phyloP scores from a whole-genome alignment of 2,329 filamentous ascomycete genomes.

The Aspergillus tamarii region DNA sequence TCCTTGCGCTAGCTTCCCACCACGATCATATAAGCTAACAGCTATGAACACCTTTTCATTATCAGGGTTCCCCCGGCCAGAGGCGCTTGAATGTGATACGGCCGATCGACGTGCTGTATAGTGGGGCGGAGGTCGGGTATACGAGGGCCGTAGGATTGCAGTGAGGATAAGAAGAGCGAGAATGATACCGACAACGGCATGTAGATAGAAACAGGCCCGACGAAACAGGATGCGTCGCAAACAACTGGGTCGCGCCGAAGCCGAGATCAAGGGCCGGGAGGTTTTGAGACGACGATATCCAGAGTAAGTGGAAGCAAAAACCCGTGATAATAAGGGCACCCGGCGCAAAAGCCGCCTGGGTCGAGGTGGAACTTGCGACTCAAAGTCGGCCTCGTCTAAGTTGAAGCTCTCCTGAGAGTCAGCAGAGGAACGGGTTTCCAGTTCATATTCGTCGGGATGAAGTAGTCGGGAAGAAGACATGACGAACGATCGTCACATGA shows the following conservation, averaged over 20 bases:
- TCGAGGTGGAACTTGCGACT: slow-evolving; percentile 38
- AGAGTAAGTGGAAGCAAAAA: slow-evolving; percentile 32
- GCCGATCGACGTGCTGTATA: slow-evolving; percentile 47
- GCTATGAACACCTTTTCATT: slow-evolving; percentile 74
- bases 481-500: slow-evolving; percentile 20
- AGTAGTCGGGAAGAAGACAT: slow-evolving; percentile 45
- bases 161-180: slow-evolving; percentile 38
- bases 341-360: slow-evolving; percentile 27
- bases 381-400: slow-evolving; percentile 47
- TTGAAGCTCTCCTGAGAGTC: slow-evolving; percentile 46
- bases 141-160: slow-evolving; percentile 58
- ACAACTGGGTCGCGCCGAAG: slow-evolving; percentile 28
- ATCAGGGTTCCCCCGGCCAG: slow-evolving; percentile 54
- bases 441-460: slow-evolving; percentile 47
- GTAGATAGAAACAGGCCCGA: slow-evolving; percentile 35
- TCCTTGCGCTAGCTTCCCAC: slow-evolving; percentile 63
- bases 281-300: slow-evolving; percentile 37
- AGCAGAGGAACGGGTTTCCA: slow-evolving; percentile 42
- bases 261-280: slow-evolving; percentile 28
- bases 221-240: slow-evolving; percentile 34
- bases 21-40: slow-evolving; percentile 69
- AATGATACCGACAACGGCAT: slow-evolving; percentile 26
- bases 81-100: slow-evolving; percentile 32
- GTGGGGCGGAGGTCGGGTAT: slow-evolving; percentile 57
- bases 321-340: slow-evolving; percentile 30